Conservation (phyloP, 768 basidiomycete species). For the Tylopilus balloui region DNA sequence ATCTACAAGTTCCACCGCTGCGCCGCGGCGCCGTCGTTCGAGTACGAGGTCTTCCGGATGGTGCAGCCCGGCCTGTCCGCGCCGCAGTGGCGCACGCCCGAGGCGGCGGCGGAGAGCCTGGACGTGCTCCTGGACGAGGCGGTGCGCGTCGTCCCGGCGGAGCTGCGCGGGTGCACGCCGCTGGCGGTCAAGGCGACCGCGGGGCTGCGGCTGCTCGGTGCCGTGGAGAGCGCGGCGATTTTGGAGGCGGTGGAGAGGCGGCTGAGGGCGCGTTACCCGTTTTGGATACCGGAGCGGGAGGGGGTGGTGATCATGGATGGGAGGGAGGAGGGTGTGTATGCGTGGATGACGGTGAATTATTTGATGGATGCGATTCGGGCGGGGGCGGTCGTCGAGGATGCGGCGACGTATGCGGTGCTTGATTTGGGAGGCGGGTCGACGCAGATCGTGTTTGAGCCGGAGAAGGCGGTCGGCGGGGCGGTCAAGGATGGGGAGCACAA, state of each 20-base stretch:
- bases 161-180: slow-evolving; percentile 65
- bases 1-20: slow-evolving; percentile 98
- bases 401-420: slow-evolving; percentile 78
- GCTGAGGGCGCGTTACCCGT: slow-evolving; percentile 60
- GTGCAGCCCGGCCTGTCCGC: slow-evolving; percentile 81
- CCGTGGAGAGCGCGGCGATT: slow-evolving; percentile 60
- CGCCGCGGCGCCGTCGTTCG: slow-evolving; percentile 65
- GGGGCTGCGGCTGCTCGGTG: slow-evolving; percentile 71
- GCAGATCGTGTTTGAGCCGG: slow-evolving; percentile 95
- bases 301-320: slow-evolving; percentile 92
- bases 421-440: slow-evolving; percentile 97
- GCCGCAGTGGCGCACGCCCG: no score
- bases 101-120: slow-evolving; percentile 71
- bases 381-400: slow-evolving; percentile 40
- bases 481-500: slow-evolving; percentile 87
- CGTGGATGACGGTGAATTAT: slow-evolving; percentile 98
- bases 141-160: slow-evolving; percentile 64
- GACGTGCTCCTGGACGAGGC: slow-evolving; percentile 82
- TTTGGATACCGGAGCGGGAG: slow-evolving; percentile 54
- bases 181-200: slow-evolving; percentile 93
- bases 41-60: slow-evolving; percentile 91
- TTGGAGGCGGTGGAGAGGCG: slow-evolving; percentile 65
- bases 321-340: slow-evolving; percentile 94
- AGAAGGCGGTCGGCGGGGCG: slow-evolving; percentile 36
- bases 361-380: slow-evolving; percentile 69